Conservation (phyloP, 371 early-diverging fungal genomes). For the Mortierella sp. region DNA sequence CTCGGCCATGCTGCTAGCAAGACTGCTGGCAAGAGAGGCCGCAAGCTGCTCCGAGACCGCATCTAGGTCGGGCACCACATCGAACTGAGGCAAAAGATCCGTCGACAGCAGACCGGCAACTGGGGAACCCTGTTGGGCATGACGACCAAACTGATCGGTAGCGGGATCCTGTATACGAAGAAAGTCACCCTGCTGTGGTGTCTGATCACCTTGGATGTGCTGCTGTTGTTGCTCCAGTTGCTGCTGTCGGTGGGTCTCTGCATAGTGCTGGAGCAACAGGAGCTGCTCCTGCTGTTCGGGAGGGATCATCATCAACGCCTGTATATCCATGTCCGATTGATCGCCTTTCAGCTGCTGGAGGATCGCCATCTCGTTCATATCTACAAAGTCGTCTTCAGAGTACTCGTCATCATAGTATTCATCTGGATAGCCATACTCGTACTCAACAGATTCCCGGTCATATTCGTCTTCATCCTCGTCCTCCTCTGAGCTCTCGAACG, state of each 20-base stretch:
- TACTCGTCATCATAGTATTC: conserved; percentile 43
- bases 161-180: not conserved
- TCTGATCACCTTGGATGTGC: not conserved
- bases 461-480: conserved; percentile 48
- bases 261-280: conserved; percentile 48
- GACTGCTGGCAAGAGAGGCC: conserved; percentile 33
- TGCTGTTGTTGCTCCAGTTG: conserved; percentile 15
- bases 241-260: conserved; percentile 43
- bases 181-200: too few relatives aligned
- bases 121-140: not conserved
- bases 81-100: conserved; percentile 19
- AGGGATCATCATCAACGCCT: conserved; percentile 53
- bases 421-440: conserved; percentile 38
- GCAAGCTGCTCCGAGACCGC: conserved; percentile 48
- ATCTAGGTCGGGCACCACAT: conserved; percentile 43
- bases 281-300: conserved; percentile 54
- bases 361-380: conserved; percentile 35
- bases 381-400: conserved; percentile 31
- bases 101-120: conserved; percentile 10
- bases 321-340: conserved; percentile 43
- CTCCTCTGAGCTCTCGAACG: conserved; percentile 44
- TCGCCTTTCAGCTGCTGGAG: conserved; percentile 32
- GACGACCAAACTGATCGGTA: not conserved
- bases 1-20: conserved; percentile 40
- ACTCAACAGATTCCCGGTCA: conserved; percentile 36